Evolutionary conservation across 352 stramenopile genomes (phyloP).

Genomic region (Thraustochytrium striatum): DNA sequence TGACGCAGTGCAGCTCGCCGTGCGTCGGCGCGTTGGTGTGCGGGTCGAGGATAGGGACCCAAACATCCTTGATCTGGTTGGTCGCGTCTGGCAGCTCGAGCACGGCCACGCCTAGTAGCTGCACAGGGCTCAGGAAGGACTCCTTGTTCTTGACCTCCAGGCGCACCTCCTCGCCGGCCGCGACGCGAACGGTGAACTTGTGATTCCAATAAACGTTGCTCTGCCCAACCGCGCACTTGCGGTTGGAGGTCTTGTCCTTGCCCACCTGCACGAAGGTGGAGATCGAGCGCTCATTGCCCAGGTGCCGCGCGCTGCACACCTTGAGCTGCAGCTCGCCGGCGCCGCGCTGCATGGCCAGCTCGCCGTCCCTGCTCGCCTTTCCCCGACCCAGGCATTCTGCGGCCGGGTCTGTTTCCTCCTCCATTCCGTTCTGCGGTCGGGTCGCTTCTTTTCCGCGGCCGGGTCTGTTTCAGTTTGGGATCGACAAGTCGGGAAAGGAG

Average conservation of each 20-base stretch:
- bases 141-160: constrained; percentile 46
- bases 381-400: too few relatives aligned
- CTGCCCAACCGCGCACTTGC: constrained; percentile 20
- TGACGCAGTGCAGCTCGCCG: constrained; percentile 32
- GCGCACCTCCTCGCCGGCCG: neutral
- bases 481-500: too few relatives aligned
- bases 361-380: too few relatives aligned
- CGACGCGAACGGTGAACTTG: constrained; percentile 28
- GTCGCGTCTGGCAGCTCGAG: neutral
- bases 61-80: constrained; percentile 23
- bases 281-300: constrained; percentile 5
- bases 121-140: constrained; percentile 11
- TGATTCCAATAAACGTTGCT: constrained; percentile 37
- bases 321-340: constrained; percentile 26
- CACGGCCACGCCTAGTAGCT: constrained; percentile 2
- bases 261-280: constrained; percentile 39
- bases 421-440: too few relatives aligned
- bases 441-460: too few relatives aligned
- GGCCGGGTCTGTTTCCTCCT: too few relatives aligned
- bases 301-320: constrained; percentile 23
- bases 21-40: neutral
- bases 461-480: too few relatives aligned
- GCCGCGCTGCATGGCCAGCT: too few relatives aligned
- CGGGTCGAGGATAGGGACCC: constrained; percentile 20
- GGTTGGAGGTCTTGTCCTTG: constrained; percentile 36